Evolutionary conservation across 345 rosid genomes (phyloP).

Genomic region (Firmiana major): DNA sequence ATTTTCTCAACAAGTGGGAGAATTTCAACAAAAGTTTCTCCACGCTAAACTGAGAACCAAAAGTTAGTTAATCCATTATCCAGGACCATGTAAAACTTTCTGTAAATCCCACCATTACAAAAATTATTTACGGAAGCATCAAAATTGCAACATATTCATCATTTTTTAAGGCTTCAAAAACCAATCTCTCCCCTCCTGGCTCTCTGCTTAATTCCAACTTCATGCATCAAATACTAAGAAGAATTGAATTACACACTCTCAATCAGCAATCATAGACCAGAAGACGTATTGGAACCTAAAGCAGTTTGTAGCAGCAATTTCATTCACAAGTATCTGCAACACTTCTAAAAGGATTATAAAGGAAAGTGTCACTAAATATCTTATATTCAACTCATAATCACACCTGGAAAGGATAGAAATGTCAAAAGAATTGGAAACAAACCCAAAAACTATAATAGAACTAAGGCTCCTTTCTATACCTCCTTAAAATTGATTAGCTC

Average conservation of each 20-base stretch:
- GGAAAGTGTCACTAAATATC: constrained; percentile 4
- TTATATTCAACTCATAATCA: background rate
- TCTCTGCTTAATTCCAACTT: constrained; percentile 16
- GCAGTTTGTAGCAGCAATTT: constrained; percentile 4
- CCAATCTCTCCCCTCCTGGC: background rate
- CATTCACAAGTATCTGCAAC: background rate
- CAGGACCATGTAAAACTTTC: background rate
- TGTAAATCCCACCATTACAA: background rate
- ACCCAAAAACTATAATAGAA: constrained; percentile 15
- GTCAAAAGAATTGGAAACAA: constrained; percentile 7
- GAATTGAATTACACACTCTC: constrained; percentile 1
- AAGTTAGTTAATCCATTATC: background rate
- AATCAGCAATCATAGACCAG: background rate
- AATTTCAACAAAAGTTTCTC: background rate
- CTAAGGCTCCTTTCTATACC: constrained; percentile 25
- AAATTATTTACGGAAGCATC: background rate
- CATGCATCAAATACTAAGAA: constrained; percentile 10
- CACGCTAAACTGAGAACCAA: background rate
- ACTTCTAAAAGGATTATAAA: constrained; percentile 4
- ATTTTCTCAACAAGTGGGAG: background rate
- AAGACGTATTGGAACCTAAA: background rate
- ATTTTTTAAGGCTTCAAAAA: background rate
- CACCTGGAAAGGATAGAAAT: constrained; percentile 2
- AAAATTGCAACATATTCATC: background rate
- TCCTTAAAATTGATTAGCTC: constrained; percentile 37